Base-by-base conservation (phyloP, 2,329 filamentous ascomycete species). In the Diplodia seriata region DNA sequence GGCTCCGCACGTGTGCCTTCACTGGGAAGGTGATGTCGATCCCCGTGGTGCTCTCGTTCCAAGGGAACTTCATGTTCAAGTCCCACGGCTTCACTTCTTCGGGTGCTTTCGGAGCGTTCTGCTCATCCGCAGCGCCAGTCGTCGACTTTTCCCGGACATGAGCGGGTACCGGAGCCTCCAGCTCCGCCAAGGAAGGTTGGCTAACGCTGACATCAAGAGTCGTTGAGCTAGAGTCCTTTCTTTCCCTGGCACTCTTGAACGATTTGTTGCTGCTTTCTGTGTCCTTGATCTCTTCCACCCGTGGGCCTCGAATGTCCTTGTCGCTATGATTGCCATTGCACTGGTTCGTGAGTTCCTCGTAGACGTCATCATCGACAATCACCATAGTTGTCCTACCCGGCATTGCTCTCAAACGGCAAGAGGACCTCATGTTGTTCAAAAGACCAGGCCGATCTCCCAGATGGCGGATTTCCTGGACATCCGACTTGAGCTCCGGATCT, bases 341-440 rank as follows among this genome's bases (percentile, higher is more conserved):
- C n/a, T 71, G 72, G 38, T 66, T 66, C 5, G 71, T 74, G 36
- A 78, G 69, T 71, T 78, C 73, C 36, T 77, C 72, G 49, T 75
- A 79, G 7, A 77, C 65, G 31, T 72, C 74, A 66, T 78, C 77
- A 8, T 77, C 76, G 49, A 78, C 71, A 20, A 78, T 72, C 6
- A 77, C 69, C 71, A 78, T 70, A 14, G 74, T 68, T 3, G 75
- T 73, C 54, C 73, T 73, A 8, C 78, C 77, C 59, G 73, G 75
- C 29, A 80, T 68, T 26, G 77, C 73, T 11, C 77, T 74, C 54
- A 78, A 70, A 31, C 77, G 72, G 55, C 75, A 74, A 54, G 74
- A 77, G 0, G 77, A 79, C n/a, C 74, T 74, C 71, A 76, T 76
- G 62, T 51, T 63, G 62, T 66, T 62, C 40, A 70, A 31, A 14